These are phyloP conservation scores for Thermochaetoides thermophila DNA, from an alignment of 495 filamentous ascomycete species.

Conservation along the genomic window DNA sequence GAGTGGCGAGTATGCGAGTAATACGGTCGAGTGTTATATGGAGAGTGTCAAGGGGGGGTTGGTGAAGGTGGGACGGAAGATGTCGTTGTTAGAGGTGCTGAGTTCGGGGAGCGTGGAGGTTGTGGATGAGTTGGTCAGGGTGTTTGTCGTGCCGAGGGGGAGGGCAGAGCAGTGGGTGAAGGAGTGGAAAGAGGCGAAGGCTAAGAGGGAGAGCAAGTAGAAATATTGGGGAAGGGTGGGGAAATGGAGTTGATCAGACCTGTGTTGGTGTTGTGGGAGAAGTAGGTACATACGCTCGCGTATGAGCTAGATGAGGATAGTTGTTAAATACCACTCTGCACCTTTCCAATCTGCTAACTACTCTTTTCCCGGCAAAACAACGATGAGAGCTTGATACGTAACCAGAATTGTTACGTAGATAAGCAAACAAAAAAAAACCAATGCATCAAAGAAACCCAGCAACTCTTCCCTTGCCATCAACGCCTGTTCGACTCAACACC, in stretches of 20 bases:
- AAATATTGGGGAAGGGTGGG: neutral
- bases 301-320: no score
- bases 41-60: constrained; percentile 69
- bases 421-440: no score
- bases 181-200: constrained; percentile 65
- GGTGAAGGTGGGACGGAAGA: constrained; percentile 79
- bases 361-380: no score
- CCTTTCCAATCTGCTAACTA: no score
- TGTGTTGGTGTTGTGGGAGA: neutral
- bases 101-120: constrained; percentile 68
- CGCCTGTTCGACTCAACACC: no score
- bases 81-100: constrained; percentile 58
- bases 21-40: constrained; percentile 74
- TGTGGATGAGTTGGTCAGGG: constrained; percentile 67
- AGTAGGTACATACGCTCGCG: no score
- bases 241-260: neutral
- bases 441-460: no score
- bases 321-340: no score
- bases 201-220: constrained; percentile 13
- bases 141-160: constrained; percentile 61
- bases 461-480: no score
- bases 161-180: constrained; percentile 59
- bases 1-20: constrained; percentile 45
- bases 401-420: no score
- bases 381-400: no score